A percentile compares a stretch with the other conserved stretches of the same genome.
Conservation (phyloP, 805 yeast genomes). For the Pichia manshurica region DNA sequence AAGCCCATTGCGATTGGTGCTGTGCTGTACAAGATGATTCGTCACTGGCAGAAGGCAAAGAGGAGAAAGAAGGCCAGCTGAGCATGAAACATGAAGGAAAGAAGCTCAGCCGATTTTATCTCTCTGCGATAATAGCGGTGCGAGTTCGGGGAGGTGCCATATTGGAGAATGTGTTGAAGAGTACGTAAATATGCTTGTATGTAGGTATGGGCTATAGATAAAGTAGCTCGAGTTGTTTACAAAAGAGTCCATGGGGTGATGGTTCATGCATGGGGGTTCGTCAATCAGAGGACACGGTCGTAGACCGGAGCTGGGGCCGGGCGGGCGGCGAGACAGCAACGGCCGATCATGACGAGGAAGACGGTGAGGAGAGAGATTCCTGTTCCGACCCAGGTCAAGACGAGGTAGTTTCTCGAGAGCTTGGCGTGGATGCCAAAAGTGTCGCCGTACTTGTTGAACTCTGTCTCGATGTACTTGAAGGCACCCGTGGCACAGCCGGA, state of each 20-base stretch:
- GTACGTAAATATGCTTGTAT: too few species aligned
- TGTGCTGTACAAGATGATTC: neutral
- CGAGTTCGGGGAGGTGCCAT: too few species aligned
- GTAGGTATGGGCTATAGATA: too few species aligned
- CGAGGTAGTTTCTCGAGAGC: slow-evolving; percentile 28
- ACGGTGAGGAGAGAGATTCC: slow-evolving; percentile 15
- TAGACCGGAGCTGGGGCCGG: slow-evolving; percentile 6
- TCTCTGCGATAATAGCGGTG: too few species aligned
- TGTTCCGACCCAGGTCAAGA: slow-evolving; percentile 26
- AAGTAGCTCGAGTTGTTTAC: too few species aligned
- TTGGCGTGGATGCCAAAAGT: slow-evolving; percentile 51
- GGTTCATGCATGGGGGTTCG: too few species aligned
- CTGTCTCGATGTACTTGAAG: slow-evolving; percentile 42
- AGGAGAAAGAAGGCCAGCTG: too few species aligned
- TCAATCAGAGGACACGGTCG: slow-evolving; percentile 7
- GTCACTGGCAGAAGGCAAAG: neutral
- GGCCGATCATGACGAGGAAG: slow-evolving; percentile 15
- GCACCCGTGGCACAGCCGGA: slow-evolving; percentile 47
- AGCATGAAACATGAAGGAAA: too few species aligned
- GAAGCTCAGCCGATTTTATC: too few species aligned
- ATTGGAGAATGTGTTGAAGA: too few species aligned
- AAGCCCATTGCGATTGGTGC: slow-evolving; percentile 14
- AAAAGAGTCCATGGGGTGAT: too few species aligned
- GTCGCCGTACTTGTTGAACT: slow-evolving; percentile 43
- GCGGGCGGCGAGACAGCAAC: slow-evolving; percentile 10